A percentile compares a stretch with the other conserved stretches of the same genome.
phyloP scores from a whole-genome alignment of 2,329 filamentous ascomycete species.

The Dichotomopilus funicola region DNA sequence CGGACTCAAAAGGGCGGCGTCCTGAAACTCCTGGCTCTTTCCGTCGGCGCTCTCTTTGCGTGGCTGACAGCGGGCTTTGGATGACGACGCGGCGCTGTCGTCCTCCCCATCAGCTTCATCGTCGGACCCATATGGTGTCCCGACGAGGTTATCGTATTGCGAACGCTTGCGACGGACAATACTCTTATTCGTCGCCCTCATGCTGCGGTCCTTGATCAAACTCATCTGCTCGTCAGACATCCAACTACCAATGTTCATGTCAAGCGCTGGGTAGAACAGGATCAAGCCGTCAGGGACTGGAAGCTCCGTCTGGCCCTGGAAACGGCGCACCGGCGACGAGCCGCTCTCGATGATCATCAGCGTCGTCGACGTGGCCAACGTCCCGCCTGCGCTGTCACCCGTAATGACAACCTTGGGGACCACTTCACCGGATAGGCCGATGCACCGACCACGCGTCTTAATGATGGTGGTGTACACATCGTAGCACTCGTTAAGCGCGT shows the following conservation, averaged over 20 bases:
- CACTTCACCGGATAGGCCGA: constrained; percentile 63
- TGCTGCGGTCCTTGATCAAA: constrained; percentile 75
- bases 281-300: constrained; percentile 74
- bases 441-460: constrained; percentile 63
- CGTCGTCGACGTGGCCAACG: constrained; percentile 70
- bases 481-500: constrained; percentile 80
- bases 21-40: background rate
- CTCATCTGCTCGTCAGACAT: constrained; percentile 99
- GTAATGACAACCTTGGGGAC: constrained; percentile 64
- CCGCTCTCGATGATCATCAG: constrained; percentile 83
- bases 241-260: constrained; percentile 98
- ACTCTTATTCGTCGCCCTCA: constrained; percentile 68
- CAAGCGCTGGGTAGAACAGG: constrained; percentile 81
- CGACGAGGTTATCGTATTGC: constrained; percentile 78
- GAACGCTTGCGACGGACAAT: constrained; percentile 80
- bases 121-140: constrained; percentile 75
- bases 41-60: background rate
- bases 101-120: constrained; percentile 43
- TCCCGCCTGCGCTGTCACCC: constrained; percentile 78
- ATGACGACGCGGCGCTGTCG: constrained; percentile 38
- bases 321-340: constrained; percentile 48
- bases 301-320: constrained; percentile 52
- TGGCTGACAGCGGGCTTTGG: constrained; percentile 21
- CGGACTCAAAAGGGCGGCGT: too few species aligned
- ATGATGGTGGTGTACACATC: constrained; percentile 75